Evolutionary conservation across 2,329 filamentous ascomycete genomes (phyloP).

Genomic region (Colletotrichum tropicale): DNA sequence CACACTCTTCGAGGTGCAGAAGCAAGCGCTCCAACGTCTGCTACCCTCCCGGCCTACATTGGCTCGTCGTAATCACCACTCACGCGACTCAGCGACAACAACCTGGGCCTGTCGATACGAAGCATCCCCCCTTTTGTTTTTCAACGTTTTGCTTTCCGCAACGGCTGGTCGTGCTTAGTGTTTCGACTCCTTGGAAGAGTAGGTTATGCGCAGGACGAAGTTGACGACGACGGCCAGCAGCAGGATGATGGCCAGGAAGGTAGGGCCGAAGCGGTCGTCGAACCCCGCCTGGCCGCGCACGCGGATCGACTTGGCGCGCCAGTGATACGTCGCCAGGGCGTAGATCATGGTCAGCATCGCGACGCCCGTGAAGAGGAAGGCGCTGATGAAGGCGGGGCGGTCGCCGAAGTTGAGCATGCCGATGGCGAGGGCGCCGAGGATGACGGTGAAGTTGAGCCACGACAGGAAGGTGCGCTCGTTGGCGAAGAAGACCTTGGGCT

Average conservation of each 20-base stretch:
- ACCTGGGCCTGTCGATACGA: not conserved
- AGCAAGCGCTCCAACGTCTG: not conserved
- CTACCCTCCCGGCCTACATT: not conserved
- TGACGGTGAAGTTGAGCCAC: conserved; percentile 99
- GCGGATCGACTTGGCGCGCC: conserved; percentile 92
- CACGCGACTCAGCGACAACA: not conserved
- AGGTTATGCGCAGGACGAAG: conserved; percentile 80
- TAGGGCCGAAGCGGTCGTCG: conserved; percentile 94
- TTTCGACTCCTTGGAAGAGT: conserved; percentile 39
- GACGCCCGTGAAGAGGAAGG: conserved; percentile 91
- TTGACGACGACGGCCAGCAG: conserved; percentile 93
- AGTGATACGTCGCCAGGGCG: conserved; percentile 93
- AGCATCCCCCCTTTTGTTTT: not conserved
- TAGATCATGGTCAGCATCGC: conserved; percentile 96
- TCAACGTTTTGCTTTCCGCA: not conserved
- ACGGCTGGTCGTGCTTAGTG: conserved; percentile 13
- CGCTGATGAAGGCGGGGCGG: conserved; percentile 89
- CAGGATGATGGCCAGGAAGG: conserved; percentile 84
- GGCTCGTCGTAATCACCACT: not conserved
- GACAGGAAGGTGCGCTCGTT: conserved; percentile 99
- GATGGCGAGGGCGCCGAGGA: conserved; percentile 94
- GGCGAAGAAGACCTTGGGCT: conserved; percentile 99
- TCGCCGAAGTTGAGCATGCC: conserved; percentile 99
- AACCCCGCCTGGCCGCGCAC: conserved; percentile 93
- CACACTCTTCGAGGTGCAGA: not conserved